phyloP scores from a whole-genome alignment of 345 rosid species.

The Litchi chinensis region DNA sequence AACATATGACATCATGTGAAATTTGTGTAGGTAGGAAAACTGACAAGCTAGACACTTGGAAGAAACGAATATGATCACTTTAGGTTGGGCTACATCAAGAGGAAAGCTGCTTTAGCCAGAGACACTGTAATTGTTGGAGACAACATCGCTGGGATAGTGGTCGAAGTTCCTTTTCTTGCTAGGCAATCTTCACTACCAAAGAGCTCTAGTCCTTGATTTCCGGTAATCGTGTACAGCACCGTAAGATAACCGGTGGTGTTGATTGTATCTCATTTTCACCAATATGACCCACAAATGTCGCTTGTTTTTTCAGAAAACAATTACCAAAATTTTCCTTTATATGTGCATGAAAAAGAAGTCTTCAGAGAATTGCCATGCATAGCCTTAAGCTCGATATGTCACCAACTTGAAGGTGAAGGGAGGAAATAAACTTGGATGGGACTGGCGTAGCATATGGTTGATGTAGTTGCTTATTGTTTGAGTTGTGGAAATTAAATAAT shows the following conservation, averaged over 20 bases:
- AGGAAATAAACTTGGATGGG: too few relatives aligned
- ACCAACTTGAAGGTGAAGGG: too few relatives aligned
- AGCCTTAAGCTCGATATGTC: slow-evolving; percentile 17
- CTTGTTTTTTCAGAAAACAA: not conserved
- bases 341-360: not conserved
- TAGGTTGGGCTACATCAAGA: slow-evolving; percentile 82
- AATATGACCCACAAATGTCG: not conserved
- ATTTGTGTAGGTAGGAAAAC: slow-evolving; percentile 61
- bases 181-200: slow-evolving; percentile 50
- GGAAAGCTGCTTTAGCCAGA: slow-evolving; percentile 49
- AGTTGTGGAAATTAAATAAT: too few relatives aligned
- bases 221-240: not conserved
- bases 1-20: slow-evolving; percentile 4
- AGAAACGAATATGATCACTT: slow-evolving; percentile 48
- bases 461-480: too few relatives aligned
- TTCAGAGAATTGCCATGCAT: too few relatives aligned
- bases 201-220: slow-evolving; percentile 43
- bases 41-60: slow-evolving; percentile 71
- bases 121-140: slow-evolving; percentile 62
- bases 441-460: too few relatives aligned
- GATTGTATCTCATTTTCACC: not conserved
- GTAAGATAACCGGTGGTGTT: not conserved
- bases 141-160: slow-evolving; percentile 48
- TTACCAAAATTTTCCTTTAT: too few relatives aligned
- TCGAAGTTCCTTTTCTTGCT: slow-evolving; percentile 66